Evolutionary conservation across 106 monocot species (phyloP), one percentile per base, ranked within the genome.

Genomic region (Dendrobium nobile): DNA sequence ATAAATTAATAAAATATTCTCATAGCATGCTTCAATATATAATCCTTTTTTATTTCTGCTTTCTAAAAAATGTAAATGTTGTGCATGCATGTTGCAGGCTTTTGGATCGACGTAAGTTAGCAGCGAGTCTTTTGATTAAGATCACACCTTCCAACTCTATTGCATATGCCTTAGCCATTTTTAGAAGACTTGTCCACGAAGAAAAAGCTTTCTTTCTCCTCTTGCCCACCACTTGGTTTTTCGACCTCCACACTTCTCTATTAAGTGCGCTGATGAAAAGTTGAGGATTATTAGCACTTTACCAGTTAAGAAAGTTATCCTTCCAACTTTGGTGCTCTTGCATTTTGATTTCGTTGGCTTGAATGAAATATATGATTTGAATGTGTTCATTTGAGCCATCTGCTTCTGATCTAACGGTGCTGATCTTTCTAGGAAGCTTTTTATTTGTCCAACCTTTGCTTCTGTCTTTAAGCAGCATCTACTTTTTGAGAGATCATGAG

Each of bases 61-160:
- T 51, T 51, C 51, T 13, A 22, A 22, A 61, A 22, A 9, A 61
- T 61, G 5, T 6, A 61, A 61, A 22, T 61, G 4, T 61, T n/a
- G 61, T 61, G 20, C 61, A 61, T 61, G 61, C 61, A 61, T 61
- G 61, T 22, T 61, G 61, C 61, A 61, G 61, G 61, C 61, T 61
- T 61, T 61, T 22, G 8, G 22, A 61, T 22, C 7, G 22, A 61
- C 61, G 61, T 61, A 61, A 61, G 61, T 4, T 61, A 5, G 61
- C 61, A 56, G 56, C 56, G 56, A 17, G 56, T 56, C 56, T 56
- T 56, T 56, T 56, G 13, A 56, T 56, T 56, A 15, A 56, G 54
- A 56, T 17, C 56, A 56, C 56, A 16, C 19, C 18, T 56, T 19
- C 56, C 56, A 56, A 56, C 56, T 56, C 56, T 56, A 3, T 11